Conservation (phyloP, 345 rosid species). For the Salix brachista region DNA sequence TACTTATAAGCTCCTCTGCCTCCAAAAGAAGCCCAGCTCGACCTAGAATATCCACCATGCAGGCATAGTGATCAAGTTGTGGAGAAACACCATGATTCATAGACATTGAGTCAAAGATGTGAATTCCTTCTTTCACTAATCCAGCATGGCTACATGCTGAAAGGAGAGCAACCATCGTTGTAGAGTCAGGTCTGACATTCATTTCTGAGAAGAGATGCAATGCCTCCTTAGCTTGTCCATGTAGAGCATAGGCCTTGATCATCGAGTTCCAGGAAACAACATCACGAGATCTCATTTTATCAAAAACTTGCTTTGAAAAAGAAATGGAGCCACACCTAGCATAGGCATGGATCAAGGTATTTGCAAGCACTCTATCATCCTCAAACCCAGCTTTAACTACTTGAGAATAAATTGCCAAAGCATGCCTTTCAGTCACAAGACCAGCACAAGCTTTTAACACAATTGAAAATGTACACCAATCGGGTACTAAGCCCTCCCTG, state of each 20-base stretch:
- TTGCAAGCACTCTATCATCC: conserved; percentile 54
- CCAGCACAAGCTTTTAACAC: conserved; percentile 79
- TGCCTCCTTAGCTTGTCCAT: conserved; percentile 69
- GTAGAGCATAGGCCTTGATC: conserved; percentile 78
- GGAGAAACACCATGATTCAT: conserved; percentile 45
- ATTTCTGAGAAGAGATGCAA: conserved; percentile 51
- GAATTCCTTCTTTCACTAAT: conserved; percentile 63
- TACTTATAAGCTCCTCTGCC: conserved; percentile 52
- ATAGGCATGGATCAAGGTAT: conserved; percentile 79
- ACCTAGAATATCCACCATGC: conserved; percentile 76
- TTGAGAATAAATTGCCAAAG: conserved; percentile 55
- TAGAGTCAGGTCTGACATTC: conserved; percentile 63
- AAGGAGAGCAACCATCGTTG: conserved; percentile 74
- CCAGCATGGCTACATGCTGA: conserved; percentile 90
- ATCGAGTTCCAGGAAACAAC: conserved; percentile 81
- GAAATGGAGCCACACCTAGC: conserved; percentile 69
- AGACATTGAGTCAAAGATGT: conserved; percentile 58
- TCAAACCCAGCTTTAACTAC: conserved; percentile 61
- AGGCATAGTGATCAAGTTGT: conserved; percentile 79
- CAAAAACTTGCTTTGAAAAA: conserved; percentile 60
- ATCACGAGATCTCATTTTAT: conserved; percentile 50
- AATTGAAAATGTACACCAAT: conserved; percentile 73
- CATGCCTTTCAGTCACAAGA: conserved; percentile 56
- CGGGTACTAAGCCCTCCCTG: conserved; percentile 51
- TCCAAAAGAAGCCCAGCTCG: conserved; percentile 69